Conservation (phyloP, 2,329 filamentous ascomycete species). For the Knoxdaviesia capensis region DNA sequence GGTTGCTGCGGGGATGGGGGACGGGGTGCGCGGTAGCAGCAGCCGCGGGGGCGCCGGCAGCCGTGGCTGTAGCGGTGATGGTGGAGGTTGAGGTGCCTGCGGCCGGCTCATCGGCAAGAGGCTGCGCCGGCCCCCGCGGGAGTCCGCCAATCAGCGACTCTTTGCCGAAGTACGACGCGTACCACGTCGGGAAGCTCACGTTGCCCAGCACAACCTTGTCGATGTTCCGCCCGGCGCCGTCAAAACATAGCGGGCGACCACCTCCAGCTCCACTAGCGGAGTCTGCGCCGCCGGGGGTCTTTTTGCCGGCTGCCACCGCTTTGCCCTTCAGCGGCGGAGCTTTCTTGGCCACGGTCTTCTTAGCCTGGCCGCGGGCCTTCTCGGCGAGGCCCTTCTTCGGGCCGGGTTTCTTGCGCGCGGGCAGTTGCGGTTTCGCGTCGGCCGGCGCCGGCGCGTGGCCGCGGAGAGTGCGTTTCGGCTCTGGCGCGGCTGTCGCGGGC, state of each 20-base stretch:
- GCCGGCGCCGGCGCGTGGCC: no score
- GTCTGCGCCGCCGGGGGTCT: not conserved
- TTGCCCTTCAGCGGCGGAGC: not conserved
- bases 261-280: no score
- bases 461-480: no score
- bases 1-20: conserved; percentile 4
- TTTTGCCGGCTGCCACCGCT: not conserved
- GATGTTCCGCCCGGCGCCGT: conserved; percentile 48
- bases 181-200: conserved; percentile 75
- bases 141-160: conserved; percentile 35
- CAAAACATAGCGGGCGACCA: no score
- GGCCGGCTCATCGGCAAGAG: not conserved
- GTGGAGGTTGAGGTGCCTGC: conserved; percentile 2
- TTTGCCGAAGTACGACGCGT: conserved; percentile 74
- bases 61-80: conserved; percentile 12
- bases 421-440: no score
- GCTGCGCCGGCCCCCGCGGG: conserved; percentile 9
- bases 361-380: no score
- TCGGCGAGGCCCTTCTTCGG: no score
- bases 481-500: no score
- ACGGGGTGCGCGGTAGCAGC: conserved; percentile 14
- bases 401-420: no score
- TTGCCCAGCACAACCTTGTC: conserved; percentile 73
- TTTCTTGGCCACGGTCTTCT: not conserved
- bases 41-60: conserved; percentile 5